A percentile compares a stretch with the other conserved stretches of the same genome.
These are phyloP conservation scores for Sabuloglossum arenarium DNA, from an alignment of 495 filamentous ascomycete species.

Conservation along the genomic window DNA sequence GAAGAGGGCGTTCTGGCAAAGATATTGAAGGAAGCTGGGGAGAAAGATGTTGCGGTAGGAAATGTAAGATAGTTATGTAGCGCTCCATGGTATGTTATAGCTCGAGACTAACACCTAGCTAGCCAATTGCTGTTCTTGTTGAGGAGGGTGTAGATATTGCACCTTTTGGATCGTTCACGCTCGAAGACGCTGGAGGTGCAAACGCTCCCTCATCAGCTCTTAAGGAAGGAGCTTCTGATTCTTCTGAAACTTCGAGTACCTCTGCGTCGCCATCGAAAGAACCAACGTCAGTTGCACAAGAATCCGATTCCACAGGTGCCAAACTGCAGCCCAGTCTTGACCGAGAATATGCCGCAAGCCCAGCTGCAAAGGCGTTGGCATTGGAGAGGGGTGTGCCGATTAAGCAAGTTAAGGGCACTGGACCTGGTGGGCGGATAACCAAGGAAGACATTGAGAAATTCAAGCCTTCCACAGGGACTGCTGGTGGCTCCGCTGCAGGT, in stretches of 20 bases:
- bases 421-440: slow-evolving; percentile 69
- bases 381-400: slow-evolving; percentile 69
- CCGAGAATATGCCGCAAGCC: slow-evolving; percentile 49
- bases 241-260: slow-evolving; percentile 33
- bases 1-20: slow-evolving; percentile 94
- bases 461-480: slow-evolving; percentile 29
- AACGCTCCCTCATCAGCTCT: slow-evolving; percentile 40
- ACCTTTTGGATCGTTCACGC: slow-evolving; percentile 70
- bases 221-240: slow-evolving; percentile 40
- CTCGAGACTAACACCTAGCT: slow-evolving; percentile 17
- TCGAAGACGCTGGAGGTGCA: slow-evolving; percentile 79
- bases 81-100: slow-evolving; percentile 3
- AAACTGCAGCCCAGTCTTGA: slow-evolving; percentile 67
- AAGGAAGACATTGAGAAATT: slow-evolving; percentile 84
- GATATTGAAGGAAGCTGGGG: slow-evolving; percentile 78
- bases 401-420: slow-evolving; percentile 68
- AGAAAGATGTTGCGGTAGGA: slow-evolving; percentile 88
- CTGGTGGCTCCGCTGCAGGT: slow-evolving; percentile 25
- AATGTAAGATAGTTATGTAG: slow-evolving; percentile 41
- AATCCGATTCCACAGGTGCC: slow-evolving; percentile 55
- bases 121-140: slow-evolving; percentile 93
- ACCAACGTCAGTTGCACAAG: slow-evolving; percentile 34
- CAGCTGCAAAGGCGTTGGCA: slow-evolving; percentile 60
- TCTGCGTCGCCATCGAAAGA: slow-evolving; percentile 36
- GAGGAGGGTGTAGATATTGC: slow-evolving; percentile 74